Percentiles rank a stretch among this genome's conserved stretches.
phyloP scores from a whole-genome alignment of 148 eudicot genomes.

The Gaultheria prostrata region DNA sequence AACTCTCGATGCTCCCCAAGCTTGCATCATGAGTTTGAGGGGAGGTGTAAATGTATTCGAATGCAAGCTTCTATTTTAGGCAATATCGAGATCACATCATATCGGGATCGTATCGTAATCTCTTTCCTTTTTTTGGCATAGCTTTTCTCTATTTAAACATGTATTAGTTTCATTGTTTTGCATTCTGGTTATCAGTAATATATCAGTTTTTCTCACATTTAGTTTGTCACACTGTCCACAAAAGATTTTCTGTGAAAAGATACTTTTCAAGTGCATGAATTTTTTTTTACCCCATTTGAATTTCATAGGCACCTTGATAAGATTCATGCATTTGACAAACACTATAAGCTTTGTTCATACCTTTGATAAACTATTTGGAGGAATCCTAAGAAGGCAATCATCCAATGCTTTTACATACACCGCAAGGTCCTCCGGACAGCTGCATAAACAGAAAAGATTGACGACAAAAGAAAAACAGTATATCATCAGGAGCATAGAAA shows the following conservation, averaged over 20 bases:
- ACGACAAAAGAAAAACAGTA: slow-evolving; percentile 12
- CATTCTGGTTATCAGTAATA: too few relatives aligned
- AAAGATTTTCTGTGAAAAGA: background rate
- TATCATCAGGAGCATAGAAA: background rate
- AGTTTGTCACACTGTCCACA: too few relatives aligned
- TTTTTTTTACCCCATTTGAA: background rate
- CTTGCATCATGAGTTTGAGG: too few relatives aligned
- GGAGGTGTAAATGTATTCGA: too few relatives aligned
- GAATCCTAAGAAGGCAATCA: slow-evolving; percentile 56
- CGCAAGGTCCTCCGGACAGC: slow-evolving; percentile 62
- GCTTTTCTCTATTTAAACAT: too few relatives aligned
- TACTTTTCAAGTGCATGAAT: background rate
- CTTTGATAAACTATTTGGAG: slow-evolving; percentile 81
- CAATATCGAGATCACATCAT: too few relatives aligned
- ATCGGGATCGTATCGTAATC: too few relatives aligned
- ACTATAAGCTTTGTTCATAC: slow-evolving; percentile 25
- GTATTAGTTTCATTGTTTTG: too few relatives aligned
- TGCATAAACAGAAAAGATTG: slow-evolving; percentile 25
- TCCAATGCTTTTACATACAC: slow-evolving; percentile 70
- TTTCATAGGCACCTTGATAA: background rate
- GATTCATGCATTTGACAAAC: background rate
- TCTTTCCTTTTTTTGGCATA: too few relatives aligned
- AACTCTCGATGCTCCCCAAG: too few relatives aligned
- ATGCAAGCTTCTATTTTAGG: too few relatives aligned
- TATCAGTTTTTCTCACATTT: too few relatives aligned